Conservation (phyloP, 192 early-diverging fungal species). For the Dispira simplex region DNA sequence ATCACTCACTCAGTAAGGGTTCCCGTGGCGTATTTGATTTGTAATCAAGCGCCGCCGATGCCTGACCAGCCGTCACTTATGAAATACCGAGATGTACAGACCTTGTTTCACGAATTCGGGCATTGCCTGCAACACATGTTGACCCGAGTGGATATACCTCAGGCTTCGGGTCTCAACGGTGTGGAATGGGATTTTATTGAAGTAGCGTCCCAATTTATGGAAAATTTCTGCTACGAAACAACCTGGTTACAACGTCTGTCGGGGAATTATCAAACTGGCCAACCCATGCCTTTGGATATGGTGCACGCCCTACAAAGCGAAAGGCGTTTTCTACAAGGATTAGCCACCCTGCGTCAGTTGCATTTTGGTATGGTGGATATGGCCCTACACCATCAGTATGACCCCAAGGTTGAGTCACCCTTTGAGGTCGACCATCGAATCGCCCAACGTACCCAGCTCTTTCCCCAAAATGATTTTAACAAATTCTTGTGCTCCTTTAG, state of each 20-base stretch:
- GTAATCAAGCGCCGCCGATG: constrained; percentile 36
- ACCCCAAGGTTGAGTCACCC: constrained; percentile 12
- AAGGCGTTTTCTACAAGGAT: constrained; percentile 27
- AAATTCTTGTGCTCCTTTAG: constrained; percentile 37
- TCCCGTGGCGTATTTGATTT: constrained; percentile 39
- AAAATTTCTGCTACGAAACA: constrained; percentile 39
- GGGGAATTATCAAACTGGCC: constrained; percentile 31
- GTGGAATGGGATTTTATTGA: constrained; percentile 46
- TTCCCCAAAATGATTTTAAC: constrained; percentile 30
- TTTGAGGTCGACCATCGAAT: constrained; percentile 38
- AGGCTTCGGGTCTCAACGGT: constrained; percentile 43
- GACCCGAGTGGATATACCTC: constrained; percentile 37
- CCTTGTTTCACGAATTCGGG: constrained; percentile 47
- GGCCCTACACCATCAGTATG: constrained; percentile 26
- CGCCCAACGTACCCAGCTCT: constrained; percentile 23
- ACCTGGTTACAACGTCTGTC: constrained; percentile 31
- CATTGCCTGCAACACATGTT: constrained; percentile 44
- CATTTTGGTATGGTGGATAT: constrained; percentile 36
- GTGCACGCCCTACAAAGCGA: constrained; percentile 27
- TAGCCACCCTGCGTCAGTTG: constrained; percentile 38
- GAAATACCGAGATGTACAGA: constrained; percentile 43
- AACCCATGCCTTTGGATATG: constrained; percentile 39
- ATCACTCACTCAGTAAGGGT: constrained; percentile 21
- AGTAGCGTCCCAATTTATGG: constrained; percentile 49
- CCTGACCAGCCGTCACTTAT: constrained; percentile 26